Evolutionary conservation across 1,139 yeast species (phyloP).

Genomic region (Taphrina confusa): DNA sequence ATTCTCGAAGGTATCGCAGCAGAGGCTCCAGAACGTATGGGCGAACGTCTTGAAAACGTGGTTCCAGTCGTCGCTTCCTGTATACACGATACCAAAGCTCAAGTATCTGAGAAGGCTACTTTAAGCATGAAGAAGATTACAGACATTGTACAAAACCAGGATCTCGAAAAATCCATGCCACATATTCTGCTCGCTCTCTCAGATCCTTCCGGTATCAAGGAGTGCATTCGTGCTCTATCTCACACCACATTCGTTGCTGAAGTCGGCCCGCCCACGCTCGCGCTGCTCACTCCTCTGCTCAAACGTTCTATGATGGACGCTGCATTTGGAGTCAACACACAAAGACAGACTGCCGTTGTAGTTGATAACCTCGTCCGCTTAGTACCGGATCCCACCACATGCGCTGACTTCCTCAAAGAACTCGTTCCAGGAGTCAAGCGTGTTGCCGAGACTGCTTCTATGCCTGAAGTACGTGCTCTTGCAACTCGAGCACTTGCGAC

Average conservation of each 20-base stretch:
- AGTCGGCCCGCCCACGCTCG: slow-evolving; percentile 92
- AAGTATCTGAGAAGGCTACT: slow-evolving; percentile 82
- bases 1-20: slow-evolving; percentile 71
- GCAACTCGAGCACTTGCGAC: slow-evolving; percentile 74
- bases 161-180: slow-evolving; percentile 81
- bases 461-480: slow-evolving; percentile 94
- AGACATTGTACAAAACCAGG: slow-evolving; percentile 84
- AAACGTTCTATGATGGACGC: slow-evolving; percentile 87
- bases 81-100: slow-evolving; percentile 95
- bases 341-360: slow-evolving; percentile 94
- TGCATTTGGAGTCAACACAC: slow-evolving; percentile 73
- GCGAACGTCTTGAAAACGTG: slow-evolving; percentile 71
- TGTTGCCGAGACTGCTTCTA: slow-evolving; percentile 83
- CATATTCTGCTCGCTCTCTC: slow-evolving; percentile 84
- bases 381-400: slow-evolving; percentile 90
- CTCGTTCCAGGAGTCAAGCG: slow-evolving; percentile 80
- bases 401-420: slow-evolving; percentile 80
- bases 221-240: slow-evolving; percentile 83
- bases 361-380: slow-evolving; percentile 93
- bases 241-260: slow-evolving; percentile 97
- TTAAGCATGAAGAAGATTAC: slow-evolving; percentile 70
- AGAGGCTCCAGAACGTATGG: slow-evolving; percentile 84
- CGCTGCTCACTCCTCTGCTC: slow-evolving; percentile 86
- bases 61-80: slow-evolving; percentile 85
- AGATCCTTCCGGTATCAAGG: slow-evolving; percentile 84